Conservation (phyloP, 306 rosid species). For the Herpetospermum pedunculosum region DNA sequence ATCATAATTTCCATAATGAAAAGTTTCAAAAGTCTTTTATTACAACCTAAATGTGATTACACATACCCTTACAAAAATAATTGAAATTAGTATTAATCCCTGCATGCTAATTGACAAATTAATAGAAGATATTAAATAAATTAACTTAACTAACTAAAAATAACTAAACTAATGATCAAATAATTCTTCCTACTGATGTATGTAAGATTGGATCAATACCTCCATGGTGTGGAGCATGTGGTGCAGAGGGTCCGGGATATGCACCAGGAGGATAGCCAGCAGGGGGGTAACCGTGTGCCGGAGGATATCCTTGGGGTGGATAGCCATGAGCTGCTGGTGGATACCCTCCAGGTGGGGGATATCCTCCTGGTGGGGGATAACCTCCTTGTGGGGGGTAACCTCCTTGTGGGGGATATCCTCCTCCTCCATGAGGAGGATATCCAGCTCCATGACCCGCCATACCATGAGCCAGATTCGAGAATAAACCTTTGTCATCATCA, state of each 20-base stretch:
- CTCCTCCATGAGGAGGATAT: slow-evolving; percentile 20
- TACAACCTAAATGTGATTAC: not conserved
- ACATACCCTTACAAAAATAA: not conserved
- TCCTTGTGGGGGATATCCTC: slow-evolving; percentile 15
- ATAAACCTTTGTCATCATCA: slow-evolving; percentile 58
- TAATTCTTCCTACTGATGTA: not conserved
- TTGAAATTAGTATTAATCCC: not conserved
- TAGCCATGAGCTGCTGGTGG: slow-evolving; percentile 16
- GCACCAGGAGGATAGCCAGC: slow-evolving; percentile 42
- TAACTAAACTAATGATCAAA: not conserved
- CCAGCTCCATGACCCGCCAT: slow-evolving; percentile 22
- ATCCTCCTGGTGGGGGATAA: slow-evolving; percentile 19
- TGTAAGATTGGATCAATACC: slow-evolving; percentile 16
- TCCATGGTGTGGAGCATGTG: slow-evolving; percentile 28
- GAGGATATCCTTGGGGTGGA: slow-evolving; percentile 16
- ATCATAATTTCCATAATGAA: not conserved
- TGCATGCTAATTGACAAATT: not conserved
- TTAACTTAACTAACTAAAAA: not conserved
- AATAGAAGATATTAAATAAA: not conserved
- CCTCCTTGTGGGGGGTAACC: slow-evolving; percentile 27
- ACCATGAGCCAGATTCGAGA: slow-evolving; percentile 31
- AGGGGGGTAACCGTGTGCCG: not conserved
- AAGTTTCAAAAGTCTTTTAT: not conserved
- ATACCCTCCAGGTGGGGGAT: slow-evolving; percentile 21
- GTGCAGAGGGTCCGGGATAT: slow-evolving; percentile 34